Base-by-base conservation (phyloP, 2,329 filamentous ascomycete genomes). In the Alternaria atra region DNA sequence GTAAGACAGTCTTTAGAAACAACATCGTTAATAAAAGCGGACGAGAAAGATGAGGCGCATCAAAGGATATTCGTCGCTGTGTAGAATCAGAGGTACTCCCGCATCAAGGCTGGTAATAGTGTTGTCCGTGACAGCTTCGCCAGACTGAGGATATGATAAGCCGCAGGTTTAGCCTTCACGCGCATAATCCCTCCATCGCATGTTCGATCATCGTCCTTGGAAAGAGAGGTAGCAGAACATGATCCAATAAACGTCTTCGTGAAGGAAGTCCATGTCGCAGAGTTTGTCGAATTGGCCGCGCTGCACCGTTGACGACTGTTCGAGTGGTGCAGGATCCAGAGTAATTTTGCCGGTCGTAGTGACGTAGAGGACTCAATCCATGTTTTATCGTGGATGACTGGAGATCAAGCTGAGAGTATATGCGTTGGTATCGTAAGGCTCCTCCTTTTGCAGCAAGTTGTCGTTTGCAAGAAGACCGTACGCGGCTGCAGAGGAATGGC, bases 401-500 rank as follows among this genome's bases (percentile, higher is more conserved):
- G 27, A n/a, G 29, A 53, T 9, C 20, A 27, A 15, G 13, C 20
- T 12, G 8, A 32, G 13, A 43, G 17, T 17, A 50, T 20, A 6
- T 32, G 27, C 27, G 53, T 50, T 29, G 53, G 27, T 37, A 23
- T 37, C 27, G 27, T 29, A 15, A 50, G n/a, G 34, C n/a, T 34
- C 40, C 30, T 46, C n/a, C 34, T 15, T 46, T 29, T 47, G 46
- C 35, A 40, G 54, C 55, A 55, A 35, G 34, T 44, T 39, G 53
- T 51, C 47, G 52, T 32, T 61, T 30, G 56, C 51, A 39, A 48
- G 25, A 42, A 55, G 52, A 50, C 59, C 55, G 62, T 60, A 60
- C 37, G 46, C 60, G 46, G 55, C 50, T 13, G 46, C 52, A 60
- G 56, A 63, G 62, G 63, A 60, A 55, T 58, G 51, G 61, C 58